Evolutionary conservation across 257 asterid species (phyloP), one percentile per base, ranked within the genome.

Genomic region (Voacanga thouarsii): DNA sequence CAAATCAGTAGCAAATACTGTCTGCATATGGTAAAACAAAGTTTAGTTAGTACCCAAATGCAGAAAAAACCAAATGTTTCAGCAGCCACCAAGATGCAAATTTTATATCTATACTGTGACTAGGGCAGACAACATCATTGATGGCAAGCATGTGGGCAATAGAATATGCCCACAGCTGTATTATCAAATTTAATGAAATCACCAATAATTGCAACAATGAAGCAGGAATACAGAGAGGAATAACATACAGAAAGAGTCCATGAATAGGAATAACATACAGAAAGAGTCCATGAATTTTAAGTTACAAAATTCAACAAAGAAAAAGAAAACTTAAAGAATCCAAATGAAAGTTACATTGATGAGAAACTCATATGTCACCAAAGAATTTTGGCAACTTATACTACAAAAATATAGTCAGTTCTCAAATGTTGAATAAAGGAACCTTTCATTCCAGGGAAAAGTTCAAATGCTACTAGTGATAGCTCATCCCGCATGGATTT

Each of bases 1-100:
- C 86, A 94, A 87, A 89, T 94, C 98, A 55, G 97, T 88, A 68
- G 93, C 97, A 86, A 86, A 94, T 15, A 94, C 97, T 41, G 94
- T 89, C 97, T 91, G 97, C 88, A 86, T 47, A 56, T 44, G 68
- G 43, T 43, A 75, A 78, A 57, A 60, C 14, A 56, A 81, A 49
- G 51, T 71, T 39, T 56, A 45, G 30, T 88, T 70, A 82, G 79
- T 71, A 67, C 74, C 78, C 75, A 49, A 77, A 63, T 64, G 51
- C 47, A 49, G 30, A 6, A 53, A 71, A n/a, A 51, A 21, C 18
- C n/a, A 37, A 60, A 61, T 21, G 37, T 44, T 12, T 30, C 47
- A 70, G 51, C 15, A 57, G 47, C 56, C 28, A 60, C 26, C 53
- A 12, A 12, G 19, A 65, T 2, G 71, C 14, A 59, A 59, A 56